phyloP scores from a whole-genome alignment of 495 filamentous ascomycete genomes.

The Aspergillus avenaceus region DNA sequence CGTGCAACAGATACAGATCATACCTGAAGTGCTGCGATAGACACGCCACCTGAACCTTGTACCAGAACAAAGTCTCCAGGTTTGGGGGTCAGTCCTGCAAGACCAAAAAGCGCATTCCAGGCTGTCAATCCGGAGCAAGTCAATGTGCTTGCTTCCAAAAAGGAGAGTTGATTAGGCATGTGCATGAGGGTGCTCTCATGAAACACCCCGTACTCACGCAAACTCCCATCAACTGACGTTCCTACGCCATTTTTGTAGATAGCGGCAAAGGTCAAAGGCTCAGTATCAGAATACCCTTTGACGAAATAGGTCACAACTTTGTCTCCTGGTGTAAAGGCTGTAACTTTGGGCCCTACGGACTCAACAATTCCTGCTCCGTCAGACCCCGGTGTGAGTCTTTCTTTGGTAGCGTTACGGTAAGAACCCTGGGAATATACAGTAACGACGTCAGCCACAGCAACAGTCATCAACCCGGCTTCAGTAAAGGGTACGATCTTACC shows the following conservation, averaged over 20 bases:
- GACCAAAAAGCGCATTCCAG: conserved; percentile 45
- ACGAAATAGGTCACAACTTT: conserved; percentile 49
- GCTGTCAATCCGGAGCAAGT: conserved; percentile 38
- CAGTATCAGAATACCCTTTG: conserved; percentile 48
- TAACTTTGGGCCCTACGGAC: conserved; percentile 46
- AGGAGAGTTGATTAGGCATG: conserved; percentile 48
- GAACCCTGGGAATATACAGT: not conserved
- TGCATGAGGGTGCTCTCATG: conserved; percentile 54
- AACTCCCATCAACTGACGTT: conserved; percentile 55
- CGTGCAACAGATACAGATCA: not conserved
- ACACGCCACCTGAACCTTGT: conserved; percentile 71
- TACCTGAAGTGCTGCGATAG: conserved; percentile 56
- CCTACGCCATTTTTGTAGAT: conserved; percentile 48
- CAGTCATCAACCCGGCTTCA: not conserved
- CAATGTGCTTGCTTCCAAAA: conserved; percentile 52
- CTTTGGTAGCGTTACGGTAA: not conserved
- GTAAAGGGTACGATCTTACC: not conserved
- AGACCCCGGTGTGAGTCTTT: conserved; percentile 12
- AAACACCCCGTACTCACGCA: conserved; percentile 56
- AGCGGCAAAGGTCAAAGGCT: not conserved
- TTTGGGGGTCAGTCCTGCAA: conserved; percentile 42
- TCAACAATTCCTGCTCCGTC: conserved; percentile 43
- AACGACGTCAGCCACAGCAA: too few species aligned
- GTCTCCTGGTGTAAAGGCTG: conserved; percentile 54
- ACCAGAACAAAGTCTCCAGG: conserved; percentile 30